A percentile compares a stretch with the other conserved stretches of the same genome.
Evolutionary conservation across 164 flowering plant genomes (phyloP).

Genomic region (Vitis rotundifolia): DNA sequence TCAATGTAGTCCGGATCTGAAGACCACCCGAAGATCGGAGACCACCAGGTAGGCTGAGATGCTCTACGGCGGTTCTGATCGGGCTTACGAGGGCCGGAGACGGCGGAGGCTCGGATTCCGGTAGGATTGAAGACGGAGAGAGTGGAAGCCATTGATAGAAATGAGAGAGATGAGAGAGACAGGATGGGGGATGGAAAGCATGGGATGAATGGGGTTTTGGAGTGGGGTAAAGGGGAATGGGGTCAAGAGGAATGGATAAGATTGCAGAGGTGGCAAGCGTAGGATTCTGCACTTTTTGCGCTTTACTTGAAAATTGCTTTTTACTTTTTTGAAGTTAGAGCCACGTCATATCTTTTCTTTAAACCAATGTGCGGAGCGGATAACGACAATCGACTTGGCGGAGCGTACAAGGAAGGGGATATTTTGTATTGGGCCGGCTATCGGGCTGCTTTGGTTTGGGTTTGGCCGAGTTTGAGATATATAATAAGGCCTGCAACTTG

Average conservation of each 20-base stretch:
- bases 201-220: too few species aligned
- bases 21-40: slow-evolving; percentile 43
- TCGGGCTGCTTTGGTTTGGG: too few species aligned
- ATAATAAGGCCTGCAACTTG: too few species aligned
- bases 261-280: slow-evolving; percentile 8
- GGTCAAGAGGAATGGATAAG: slow-evolving; percentile 15
- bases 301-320: neutral
- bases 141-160: slow-evolving; percentile 37
- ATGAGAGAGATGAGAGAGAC: neutral
- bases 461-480: too few species aligned
- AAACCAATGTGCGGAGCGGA: too few species aligned
- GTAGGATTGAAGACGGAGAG: slow-evolving; percentile 24
- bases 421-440: too few species aligned
- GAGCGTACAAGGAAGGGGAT: too few species aligned
- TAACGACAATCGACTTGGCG: too few species aligned
- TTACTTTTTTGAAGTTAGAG: neutral
- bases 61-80: slow-evolving; percentile 21
- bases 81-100: slow-evolving; percentile 25
- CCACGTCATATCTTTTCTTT: too few species aligned
- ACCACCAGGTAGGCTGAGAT: slow-evolving; percentile 31
- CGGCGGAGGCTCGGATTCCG: slow-evolving; percentile 29
- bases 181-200: too few species aligned
- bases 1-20: slow-evolving; percentile 28
- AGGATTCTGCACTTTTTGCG: slow-evolving; percentile 1
- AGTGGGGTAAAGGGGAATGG: neutral